Conservation (phyloP, 768 basidiomycete genomes). For the Boletus huronensis region DNA sequence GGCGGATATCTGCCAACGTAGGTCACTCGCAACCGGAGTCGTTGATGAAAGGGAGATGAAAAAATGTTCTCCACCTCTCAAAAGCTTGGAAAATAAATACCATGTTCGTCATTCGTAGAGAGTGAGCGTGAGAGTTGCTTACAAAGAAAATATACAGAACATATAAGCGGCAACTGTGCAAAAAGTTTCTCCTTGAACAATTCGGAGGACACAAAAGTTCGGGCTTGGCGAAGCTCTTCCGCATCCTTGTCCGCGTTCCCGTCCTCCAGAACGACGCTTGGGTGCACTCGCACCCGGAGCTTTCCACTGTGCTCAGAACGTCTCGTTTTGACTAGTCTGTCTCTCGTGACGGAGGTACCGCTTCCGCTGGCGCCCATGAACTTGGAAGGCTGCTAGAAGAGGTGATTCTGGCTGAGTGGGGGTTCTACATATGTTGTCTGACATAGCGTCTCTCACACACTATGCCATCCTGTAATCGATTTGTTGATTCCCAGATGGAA, state of each 20-base stretch:
- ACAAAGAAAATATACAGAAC: conserved; percentile 36
- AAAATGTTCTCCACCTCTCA: not conserved
- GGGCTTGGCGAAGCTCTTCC: conserved; percentile 78
- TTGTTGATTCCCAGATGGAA: not conserved
- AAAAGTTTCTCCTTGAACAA: conserved; percentile 51
- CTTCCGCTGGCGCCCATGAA: conserved; percentile 74
- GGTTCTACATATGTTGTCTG: conserved; percentile 32
- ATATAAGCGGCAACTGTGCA: conserved; percentile 9
- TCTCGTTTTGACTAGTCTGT: conserved; percentile 45
- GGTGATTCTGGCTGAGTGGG: conserved; percentile 28
- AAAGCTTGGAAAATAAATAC: not conserved
- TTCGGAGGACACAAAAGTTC: conserved; percentile 89
- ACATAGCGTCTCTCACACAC: not conserved
- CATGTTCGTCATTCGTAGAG: no score
- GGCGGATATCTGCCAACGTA: not conserved
- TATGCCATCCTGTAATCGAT: not conserved
- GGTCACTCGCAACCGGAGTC: not conserved
- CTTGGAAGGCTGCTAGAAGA: conserved; percentile 36
- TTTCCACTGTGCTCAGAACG: conserved; percentile 30
- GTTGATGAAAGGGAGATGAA: conserved; percentile 4
- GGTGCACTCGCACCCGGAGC: conserved; percentile 35
- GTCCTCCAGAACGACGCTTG: conserved; percentile 66
- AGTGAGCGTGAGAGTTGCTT: conserved; percentile 39
- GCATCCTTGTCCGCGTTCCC: conserved; percentile 94
- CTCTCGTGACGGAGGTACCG: conserved; percentile 58